These are phyloP conservation scores for Phytophthora chlamydospora DNA, from an alignment of 352 stramenopile genomes.

Conservation along the genomic window DNA sequence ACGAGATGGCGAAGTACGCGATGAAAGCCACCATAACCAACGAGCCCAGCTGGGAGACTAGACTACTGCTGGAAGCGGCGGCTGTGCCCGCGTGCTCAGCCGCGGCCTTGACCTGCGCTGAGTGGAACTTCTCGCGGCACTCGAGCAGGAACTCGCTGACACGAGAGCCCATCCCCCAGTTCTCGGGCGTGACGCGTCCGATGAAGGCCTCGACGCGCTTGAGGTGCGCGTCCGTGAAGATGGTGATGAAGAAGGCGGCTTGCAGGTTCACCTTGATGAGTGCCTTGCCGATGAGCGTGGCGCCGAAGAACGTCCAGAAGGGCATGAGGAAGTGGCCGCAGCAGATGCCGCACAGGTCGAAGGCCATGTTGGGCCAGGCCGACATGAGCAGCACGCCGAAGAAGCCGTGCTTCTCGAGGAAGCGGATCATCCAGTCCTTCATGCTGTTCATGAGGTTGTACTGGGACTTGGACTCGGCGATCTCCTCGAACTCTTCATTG, in stretches of 20 bases:
- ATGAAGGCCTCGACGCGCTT: slow-evolving; percentile 89
- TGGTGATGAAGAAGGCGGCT: slow-evolving; percentile 91
- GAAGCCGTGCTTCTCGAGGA: slow-evolving; percentile 93
- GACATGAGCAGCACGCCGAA: slow-evolving; percentile 94
- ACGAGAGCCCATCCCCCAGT: slow-evolving; percentile 78
- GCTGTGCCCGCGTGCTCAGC: slow-evolving; percentile 59
- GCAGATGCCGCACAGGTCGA: slow-evolving; percentile 95
- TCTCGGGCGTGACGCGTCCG: slow-evolving; percentile 66
- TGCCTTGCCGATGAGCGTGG: slow-evolving; percentile 94
- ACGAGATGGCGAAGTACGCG: slow-evolving; percentile 90
- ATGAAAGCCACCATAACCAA: slow-evolving; percentile 90
- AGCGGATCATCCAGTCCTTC: slow-evolving; percentile 94
- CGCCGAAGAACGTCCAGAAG: slow-evolving; percentile 96
- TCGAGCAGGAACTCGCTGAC: slow-evolving; percentile 89
- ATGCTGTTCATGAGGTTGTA: slow-evolving; percentile 91
- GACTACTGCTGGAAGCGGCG: slow-evolving; percentile 50
- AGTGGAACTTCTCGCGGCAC: slow-evolving; percentile 89
- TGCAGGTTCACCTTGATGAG: slow-evolving; percentile 93
- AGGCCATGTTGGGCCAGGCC: slow-evolving; percentile 94
- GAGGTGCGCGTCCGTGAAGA: slow-evolving; percentile 88
- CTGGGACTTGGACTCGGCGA: slow-evolving; percentile 78
- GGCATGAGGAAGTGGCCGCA: slow-evolving; percentile 95
- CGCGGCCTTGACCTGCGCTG: slow-evolving; percentile 59
- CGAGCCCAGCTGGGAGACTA: slow-evolving; percentile 84
- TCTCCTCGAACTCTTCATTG: slow-evolving; percentile 92